These are phyloP conservation scores for Barnettozyma vustinii DNA, from an alignment of 805 yeast genomes.

Conservation along the genomic window DNA sequence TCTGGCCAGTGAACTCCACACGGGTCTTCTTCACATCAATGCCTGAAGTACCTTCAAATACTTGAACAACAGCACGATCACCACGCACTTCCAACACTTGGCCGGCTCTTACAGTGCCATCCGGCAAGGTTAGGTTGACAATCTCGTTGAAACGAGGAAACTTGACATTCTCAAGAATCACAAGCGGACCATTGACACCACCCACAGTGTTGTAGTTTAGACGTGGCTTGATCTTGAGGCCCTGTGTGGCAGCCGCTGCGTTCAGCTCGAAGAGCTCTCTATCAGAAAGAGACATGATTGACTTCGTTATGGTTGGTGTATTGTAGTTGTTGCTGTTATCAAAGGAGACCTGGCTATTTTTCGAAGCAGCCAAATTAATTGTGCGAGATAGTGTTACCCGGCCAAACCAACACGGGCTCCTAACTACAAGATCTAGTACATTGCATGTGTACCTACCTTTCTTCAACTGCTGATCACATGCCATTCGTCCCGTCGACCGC, in stretches of 20 bases:
- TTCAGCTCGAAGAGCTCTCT: conserved; percentile 60
- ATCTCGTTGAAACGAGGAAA: conserved; percentile 93
- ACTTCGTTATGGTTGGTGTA: background rate
- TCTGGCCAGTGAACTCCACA: conserved; percentile 95
- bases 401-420: background rate
- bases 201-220: conserved; percentile 92
- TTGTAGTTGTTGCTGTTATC: background rate
- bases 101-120: conserved; percentile 92
- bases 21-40: conserved; percentile 97
- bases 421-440: too few relatives aligned
- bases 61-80: conserved; percentile 95
- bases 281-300: conserved; percentile 27
- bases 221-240: conserved; percentile 88
- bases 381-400: background rate
- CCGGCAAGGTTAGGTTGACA: conserved; percentile 94
- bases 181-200: conserved; percentile 98
- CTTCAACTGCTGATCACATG: conserved; percentile 14
- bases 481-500: conserved; percentile 21
- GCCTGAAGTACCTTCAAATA: conserved; percentile 98
- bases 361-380: background rate
- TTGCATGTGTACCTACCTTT: background rate
- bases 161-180: conserved; percentile 79
- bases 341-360: conserved; percentile 1
- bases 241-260: conserved; percentile 87
- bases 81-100: conserved; percentile 98